Conservation (phyloP, 2,329 filamentous ascomycete species). For the Colletotrichum plurivorum region DNA sequence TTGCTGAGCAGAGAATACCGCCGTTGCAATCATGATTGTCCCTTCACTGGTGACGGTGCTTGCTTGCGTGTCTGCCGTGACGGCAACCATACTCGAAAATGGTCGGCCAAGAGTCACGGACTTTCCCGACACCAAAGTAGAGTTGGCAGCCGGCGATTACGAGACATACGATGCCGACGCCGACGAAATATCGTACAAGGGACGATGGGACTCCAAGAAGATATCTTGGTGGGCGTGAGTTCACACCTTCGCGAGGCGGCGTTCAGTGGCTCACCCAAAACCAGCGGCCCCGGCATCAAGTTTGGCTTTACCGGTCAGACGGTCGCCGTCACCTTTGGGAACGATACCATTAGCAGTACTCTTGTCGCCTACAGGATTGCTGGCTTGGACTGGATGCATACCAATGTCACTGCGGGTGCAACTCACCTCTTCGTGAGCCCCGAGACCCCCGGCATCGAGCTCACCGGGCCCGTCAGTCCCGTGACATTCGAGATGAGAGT, state of each 20-base stretch:
- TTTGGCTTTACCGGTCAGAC: slow-evolving; percentile 68
- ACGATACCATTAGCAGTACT: slow-evolving; percentile 62
- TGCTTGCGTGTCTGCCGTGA: slow-evolving; percentile 40
- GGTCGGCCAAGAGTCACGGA: slow-evolving; percentile 57
- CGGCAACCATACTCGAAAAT: slow-evolving; percentile 56
- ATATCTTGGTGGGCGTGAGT: slow-evolving; percentile 74
- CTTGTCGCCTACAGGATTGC: slow-evolving; percentile 71
- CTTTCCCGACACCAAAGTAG: slow-evolving; percentile 57
- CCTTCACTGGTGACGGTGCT: slow-evolving; percentile 40
- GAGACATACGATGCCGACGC: slow-evolving; percentile 65
- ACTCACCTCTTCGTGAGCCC: slow-evolving; percentile 69
- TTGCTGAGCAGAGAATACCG: background rate
- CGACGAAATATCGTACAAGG: slow-evolving; percentile 72
- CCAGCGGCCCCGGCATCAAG: slow-evolving; percentile 66
- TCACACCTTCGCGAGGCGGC: background rate
- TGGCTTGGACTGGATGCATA: slow-evolving; percentile 72
- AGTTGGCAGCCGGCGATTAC: slow-evolving; percentile 49
- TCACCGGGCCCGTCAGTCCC: slow-evolving; percentile 58
- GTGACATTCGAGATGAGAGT: slow-evolving; percentile 70
- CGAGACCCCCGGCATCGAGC: slow-evolving; percentile 59
- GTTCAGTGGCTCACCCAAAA: slow-evolving; percentile 15
- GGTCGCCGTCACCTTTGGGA: slow-evolving; percentile 68
- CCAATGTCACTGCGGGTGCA: slow-evolving; percentile 69
- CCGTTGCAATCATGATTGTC: slow-evolving; percentile 14
- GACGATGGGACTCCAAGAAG: slow-evolving; percentile 72